phyloP scores from a whole-genome alignment of 139 green algal genomes.

The Protoeuglena noctilucae region DNA sequence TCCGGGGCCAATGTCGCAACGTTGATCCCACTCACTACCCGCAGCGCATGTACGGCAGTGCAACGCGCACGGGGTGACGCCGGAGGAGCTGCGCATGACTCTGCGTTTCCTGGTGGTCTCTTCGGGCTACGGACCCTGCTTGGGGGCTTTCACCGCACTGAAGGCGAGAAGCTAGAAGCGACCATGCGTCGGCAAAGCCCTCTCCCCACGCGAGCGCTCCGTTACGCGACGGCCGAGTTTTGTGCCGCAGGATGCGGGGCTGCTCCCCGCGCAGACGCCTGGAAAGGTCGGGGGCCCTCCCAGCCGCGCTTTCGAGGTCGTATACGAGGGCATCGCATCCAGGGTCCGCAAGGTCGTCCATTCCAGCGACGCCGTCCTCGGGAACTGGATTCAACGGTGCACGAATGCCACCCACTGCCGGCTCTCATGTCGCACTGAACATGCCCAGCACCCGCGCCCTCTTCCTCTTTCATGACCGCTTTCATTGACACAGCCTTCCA shows the following conservation, averaged over 20 bases:
- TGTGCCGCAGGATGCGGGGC: constrained; percentile 6
- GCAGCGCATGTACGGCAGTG: too few species aligned
- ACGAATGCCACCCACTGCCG: neutral
- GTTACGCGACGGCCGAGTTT: constrained; percentile 1
- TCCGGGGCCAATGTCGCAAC: too few species aligned
- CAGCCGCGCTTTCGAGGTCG: constrained; percentile 42
- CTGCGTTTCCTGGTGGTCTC: constrained; percentile 34
- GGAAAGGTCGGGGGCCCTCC: constrained; percentile 33
- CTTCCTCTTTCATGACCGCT: too few species aligned
- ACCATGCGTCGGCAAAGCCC: constrained; percentile 28
- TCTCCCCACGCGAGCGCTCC: neutral
- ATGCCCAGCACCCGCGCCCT: too few species aligned
- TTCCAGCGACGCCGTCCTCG: constrained; percentile 24
- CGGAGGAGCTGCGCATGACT: constrained; percentile 21
- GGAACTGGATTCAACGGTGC: constrained; percentile 34
- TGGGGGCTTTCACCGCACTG: constrained; percentile 11
- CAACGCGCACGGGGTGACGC: constrained; percentile 11
- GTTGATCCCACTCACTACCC: too few species aligned
- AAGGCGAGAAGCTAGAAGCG: constrained; percentile 7
- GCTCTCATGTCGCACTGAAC: neutral
- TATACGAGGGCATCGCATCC: constrained; percentile 29
- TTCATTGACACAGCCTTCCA: neutral
- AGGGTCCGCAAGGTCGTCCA: constrained; percentile 31
- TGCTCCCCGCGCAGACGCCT: constrained; percentile 20
- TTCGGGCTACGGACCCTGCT: constrained; percentile 29